These are phyloP conservation scores for Citeromyces nyonsensis DNA, from an alignment of 805 yeast genomes.

Conservation along the genomic window DNA sequence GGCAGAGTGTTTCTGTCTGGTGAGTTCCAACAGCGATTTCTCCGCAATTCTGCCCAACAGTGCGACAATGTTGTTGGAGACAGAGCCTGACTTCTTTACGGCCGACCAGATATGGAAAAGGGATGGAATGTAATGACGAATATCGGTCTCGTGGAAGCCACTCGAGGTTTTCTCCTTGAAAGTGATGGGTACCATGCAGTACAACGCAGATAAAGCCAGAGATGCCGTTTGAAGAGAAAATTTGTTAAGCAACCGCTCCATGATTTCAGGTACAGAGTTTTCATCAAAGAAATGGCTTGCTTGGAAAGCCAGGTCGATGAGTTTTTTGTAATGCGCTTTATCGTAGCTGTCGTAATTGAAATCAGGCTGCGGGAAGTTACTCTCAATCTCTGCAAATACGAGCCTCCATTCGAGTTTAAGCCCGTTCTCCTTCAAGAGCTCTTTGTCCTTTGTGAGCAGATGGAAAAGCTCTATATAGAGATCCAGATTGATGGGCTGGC, in stretches of 20 bases:
- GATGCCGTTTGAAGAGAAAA: constrained; percentile 39
- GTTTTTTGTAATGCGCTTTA: constrained; percentile 27
- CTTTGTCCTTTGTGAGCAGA: constrained; percentile 32
- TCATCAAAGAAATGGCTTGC: constrained; percentile 40
- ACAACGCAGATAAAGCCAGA: constrained; percentile 32
- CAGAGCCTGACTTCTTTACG: constrained; percentile 21
- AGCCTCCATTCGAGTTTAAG: constrained; percentile 35
- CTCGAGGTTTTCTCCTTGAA: constrained; percentile 12
- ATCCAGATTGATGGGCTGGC: constrained; percentile 47
- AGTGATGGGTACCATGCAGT: constrained; percentile 33
- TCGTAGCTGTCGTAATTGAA: constrained; percentile 31
- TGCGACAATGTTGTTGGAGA: constrained; percentile 32
- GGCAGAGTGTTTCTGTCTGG: constrained; percentile 16
- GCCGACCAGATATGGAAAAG: constrained; percentile 63
- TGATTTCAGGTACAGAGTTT: constrained; percentile 29
- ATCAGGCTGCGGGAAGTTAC: constrained; percentile 28
- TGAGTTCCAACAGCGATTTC: constrained; percentile 20
- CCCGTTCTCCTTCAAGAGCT: constrained; percentile 20
- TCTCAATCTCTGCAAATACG: constrained; percentile 18
- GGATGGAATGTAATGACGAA: constrained; percentile 40
- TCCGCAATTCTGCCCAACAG: constrained; percentile 48
- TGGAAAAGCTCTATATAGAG: constrained; percentile 50
- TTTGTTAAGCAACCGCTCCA: constrained; percentile 32
- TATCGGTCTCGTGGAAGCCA: constrained; percentile 12
- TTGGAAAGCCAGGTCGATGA: constrained; percentile 34